Evolutionary conservation across 257 asterid genomes (phyloP), one percentile per base, ranked within the genome.

Genomic region (Solanum verrucosum): DNA sequence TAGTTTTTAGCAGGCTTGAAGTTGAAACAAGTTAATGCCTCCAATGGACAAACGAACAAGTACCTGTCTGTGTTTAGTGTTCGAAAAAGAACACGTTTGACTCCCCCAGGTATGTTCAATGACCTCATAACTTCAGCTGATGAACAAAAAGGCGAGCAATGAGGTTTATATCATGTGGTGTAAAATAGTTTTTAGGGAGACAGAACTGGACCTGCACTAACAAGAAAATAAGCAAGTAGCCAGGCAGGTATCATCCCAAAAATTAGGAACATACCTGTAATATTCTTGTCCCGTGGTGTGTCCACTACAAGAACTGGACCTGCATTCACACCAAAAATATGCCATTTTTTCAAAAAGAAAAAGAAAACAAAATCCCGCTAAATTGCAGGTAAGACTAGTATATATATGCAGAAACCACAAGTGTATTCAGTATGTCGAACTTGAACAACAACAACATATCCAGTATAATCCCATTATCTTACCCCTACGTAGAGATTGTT

Each of bases 41-140:
- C 34, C 21, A 40, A 40, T 77, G 60, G 18, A 14, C 25, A 78
- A 2, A 78, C 2, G 14, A 78, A 78, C 10, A 25, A 25, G 38
- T 34, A 87, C 89, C 89, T 88, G 65, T 90, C 88, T 4, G 87
- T 88, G 74, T 90, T 90, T 52, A 37, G 23, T 35, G 90, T 90
- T 63, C 33, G 84, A 46, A 90, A 88, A 31, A 90, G 73, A 25
- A 88, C 89, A 21, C 87, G 90, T 59, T 67, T 86, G 23, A 88
- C 90, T 56, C 89, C 84, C 34, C 84, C 38, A 14, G 90, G 81
- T 71, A 90, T 88, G 52, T 86, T 81, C 84, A 88, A 86, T 9
- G 81, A 40, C 79, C 59, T 68, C 92, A 88, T 44, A 40, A 86
- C 89, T 77, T 86, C 88, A 86, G 89, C 88, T 84, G 83, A 31